These are phyloP conservation scores for Chiua virens DNA, from an alignment of 768 basidiomycete genomes.

Conservation along the genomic window DNA sequence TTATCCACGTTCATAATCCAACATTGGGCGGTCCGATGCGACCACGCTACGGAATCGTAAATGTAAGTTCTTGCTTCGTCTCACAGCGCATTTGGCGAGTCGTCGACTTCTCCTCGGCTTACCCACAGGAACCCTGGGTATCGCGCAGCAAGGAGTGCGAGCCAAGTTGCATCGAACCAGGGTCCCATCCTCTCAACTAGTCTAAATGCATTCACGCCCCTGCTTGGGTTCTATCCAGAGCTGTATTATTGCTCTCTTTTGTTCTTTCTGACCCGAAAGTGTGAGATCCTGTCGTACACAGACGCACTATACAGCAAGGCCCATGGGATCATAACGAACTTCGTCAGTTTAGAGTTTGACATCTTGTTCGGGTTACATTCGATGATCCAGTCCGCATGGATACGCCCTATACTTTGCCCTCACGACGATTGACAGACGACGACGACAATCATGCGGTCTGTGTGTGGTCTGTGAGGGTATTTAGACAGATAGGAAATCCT, in stretches of 20 bases:
- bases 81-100: constrained; percentile 1
- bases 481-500: neutral
- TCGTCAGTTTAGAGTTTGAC: neutral
- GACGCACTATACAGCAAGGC: too few species aligned
- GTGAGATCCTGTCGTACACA: too few species aligned
- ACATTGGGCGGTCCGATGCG: constrained; percentile 1
- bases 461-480: neutral
- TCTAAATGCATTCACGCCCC: neutral
- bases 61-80: neutral
- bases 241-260: too few species aligned
- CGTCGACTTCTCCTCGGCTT: constrained; percentile 12
- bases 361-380: neutral
- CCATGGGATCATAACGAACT: too few species aligned
- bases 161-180: neutral
- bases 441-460: neutral
- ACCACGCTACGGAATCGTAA: neutral
- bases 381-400: neutral
- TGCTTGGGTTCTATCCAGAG: neutral
- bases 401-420: constrained; percentile 1
- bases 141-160: too few species aligned
- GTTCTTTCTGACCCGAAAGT: too few species aligned
- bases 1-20: neutral
- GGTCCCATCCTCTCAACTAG: neutral
- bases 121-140: constrained; percentile 5
- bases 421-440: constrained; percentile 4